A percentile compares a stretch with the other conserved stretches of the same genome.
Conservation (phyloP, 1,284 basidiomycete species). For the Exobasidium cylindrosporum region DNA sequence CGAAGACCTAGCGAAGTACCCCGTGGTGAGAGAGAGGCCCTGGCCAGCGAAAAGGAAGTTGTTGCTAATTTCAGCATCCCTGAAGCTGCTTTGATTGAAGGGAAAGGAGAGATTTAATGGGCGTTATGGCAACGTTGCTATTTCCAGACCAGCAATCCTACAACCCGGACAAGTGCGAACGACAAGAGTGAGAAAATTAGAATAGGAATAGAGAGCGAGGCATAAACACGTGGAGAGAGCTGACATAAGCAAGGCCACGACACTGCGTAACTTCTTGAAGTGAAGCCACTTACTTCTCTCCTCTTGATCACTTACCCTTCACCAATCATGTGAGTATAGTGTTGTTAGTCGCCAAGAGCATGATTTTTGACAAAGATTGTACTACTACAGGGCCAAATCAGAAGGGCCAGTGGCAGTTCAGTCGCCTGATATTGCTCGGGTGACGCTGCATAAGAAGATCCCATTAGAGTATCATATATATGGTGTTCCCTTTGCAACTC, state of each 20-base stretch:
- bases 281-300: too few relatives aligned
- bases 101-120: too few relatives aligned
- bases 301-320: too few relatives aligned
- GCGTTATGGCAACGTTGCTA: too few relatives aligned
- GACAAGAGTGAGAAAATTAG: too few relatives aligned
- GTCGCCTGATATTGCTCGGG: conserved; percentile 79
- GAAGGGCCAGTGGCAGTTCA: conserved; percentile 60
- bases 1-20: neutral
- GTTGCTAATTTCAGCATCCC: neutral
- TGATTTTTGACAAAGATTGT: too few relatives aligned
- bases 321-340: too few relatives aligned
- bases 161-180: too few relatives aligned
- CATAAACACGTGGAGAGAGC: neutral
- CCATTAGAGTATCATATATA: conserved; percentile 79
- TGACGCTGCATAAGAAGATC: conserved; percentile 75
- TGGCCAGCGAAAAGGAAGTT: neutral
- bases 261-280: too few relatives aligned
- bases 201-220: neutral
- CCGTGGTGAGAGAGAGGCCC: neutral
- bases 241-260: neutral
- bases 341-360: too few relatives aligned
- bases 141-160: too few relatives aligned
- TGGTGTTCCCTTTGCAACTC: conserved; percentile 72
- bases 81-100: neutral
- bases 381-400: neutral